phyloP scores from a whole-genome alignment of 106 monocot genomes.

The Dendrobium nobile region DNA sequence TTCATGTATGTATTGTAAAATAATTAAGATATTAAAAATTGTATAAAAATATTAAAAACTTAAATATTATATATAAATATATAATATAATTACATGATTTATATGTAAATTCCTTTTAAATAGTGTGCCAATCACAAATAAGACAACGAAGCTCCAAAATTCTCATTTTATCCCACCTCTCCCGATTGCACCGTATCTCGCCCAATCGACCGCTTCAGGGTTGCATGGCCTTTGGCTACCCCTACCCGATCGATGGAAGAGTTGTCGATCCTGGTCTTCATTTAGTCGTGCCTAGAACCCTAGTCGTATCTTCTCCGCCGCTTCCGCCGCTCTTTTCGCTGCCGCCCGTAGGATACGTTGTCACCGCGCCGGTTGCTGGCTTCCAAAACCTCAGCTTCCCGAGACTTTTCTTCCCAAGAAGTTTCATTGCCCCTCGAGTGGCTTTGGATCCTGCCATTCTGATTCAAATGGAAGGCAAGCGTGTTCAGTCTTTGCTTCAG shows the following conservation, averaged over 20 bases:
- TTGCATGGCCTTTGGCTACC: background rate
- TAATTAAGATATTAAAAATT: no score
- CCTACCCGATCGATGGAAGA: background rate
- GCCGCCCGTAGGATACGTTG: background rate
- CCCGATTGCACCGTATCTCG: no score
- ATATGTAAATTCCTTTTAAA: no score
- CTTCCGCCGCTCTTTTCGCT: background rate
- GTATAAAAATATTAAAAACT: no score
- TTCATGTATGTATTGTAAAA: no score
- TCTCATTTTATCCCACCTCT: no score
- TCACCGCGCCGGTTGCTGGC: background rate
- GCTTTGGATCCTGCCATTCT: background rate
- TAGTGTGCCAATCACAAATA: no score
- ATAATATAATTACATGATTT: no score
- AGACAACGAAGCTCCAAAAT: no score
- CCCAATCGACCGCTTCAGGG: background rate
- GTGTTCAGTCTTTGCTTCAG: background rate
- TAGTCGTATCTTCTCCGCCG: background rate
- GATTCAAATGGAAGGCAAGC: background rate
- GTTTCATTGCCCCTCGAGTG: background rate
- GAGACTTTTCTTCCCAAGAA: background rate
- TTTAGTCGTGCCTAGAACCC: slow-evolving; percentile 4
- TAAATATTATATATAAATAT: no score
- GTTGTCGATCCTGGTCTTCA: background rate
- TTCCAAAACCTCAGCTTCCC: background rate